A percentile compares a stretch with the other conserved stretches of the same genome.
Conservation (phyloP, 169 alveolate genomes). For the Plasmodium cynomolgi region DNA sequence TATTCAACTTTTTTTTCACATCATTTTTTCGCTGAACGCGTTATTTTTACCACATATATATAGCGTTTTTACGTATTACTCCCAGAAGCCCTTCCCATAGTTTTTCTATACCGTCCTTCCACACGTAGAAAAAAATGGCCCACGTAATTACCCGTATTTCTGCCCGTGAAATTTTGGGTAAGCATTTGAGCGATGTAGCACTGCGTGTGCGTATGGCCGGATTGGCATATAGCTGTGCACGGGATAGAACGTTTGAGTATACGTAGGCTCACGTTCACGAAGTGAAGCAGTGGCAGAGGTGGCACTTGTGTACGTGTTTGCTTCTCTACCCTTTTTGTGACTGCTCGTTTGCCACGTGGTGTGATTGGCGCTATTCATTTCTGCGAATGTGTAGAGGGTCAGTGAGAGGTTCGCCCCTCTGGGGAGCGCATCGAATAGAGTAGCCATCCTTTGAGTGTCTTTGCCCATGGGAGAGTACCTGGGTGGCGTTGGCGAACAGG, state of each 20-base stretch:
- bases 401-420: background rate
- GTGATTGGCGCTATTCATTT: background rate
- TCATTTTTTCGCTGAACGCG: background rate
- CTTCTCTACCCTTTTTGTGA: background rate
- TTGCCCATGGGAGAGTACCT: background rate
- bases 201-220: background rate
- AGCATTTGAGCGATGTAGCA: background rate
- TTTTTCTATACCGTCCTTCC: background rate
- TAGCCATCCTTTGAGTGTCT: background rate
- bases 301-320: background rate
- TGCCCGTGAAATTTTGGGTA: constrained; percentile 76
- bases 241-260: background rate
- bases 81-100: background rate
- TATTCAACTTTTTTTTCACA: background rate
- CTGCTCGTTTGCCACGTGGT: background rate
- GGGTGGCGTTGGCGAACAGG: background rate
- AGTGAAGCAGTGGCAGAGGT: background rate
- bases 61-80: background rate
- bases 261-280: background rate
- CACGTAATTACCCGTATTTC: constrained; percentile 55
- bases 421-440: background rate
- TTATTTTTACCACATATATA: background rate
- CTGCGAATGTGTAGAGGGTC: background rate
- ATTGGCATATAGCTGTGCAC: background rate
- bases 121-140: constrained; percentile 38